Conservation (phyloP, 257 asterid genomes). For the Solanum rostratum region DNA sequence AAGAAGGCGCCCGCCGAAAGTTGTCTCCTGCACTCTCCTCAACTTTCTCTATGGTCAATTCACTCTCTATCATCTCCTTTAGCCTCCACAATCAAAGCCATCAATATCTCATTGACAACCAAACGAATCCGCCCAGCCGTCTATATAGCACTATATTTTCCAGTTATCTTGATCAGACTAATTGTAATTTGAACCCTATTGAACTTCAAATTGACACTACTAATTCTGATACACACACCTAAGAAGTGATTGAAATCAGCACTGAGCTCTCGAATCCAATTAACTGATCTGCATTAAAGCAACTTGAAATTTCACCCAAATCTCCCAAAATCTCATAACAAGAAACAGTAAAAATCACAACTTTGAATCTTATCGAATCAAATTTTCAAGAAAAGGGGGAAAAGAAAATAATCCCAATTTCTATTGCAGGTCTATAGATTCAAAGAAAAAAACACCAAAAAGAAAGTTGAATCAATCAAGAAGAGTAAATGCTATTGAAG, state of each 20-base stretch:
- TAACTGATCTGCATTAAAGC: background rate
- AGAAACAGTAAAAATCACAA: background rate
- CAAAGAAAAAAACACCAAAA: background rate
- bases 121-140: background rate
- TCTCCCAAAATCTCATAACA: background rate
- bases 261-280: background rate
- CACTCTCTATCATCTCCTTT: conserved; percentile 51
- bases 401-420: background rate
- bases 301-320: background rate
- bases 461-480: background rate
- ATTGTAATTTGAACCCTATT: background rate
- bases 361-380: background rate
- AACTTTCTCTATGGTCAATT: conserved; percentile 17
- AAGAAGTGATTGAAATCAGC: background rate
- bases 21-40: conserved; percentile 23
- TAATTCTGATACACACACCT: background rate
- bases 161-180: background rate
- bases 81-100: conserved; percentile 9
- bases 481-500: background rate
- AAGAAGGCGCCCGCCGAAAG: conserved; percentile 48
- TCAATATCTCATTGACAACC: background rate
- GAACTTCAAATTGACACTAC: background rate
- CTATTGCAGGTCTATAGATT: background rate
- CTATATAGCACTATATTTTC: background rate
- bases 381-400: background rate